Evolutionary conservation across 176 grass and related monocot genomes (phyloP).

Genomic region (Lolium multiflorum): DNA sequence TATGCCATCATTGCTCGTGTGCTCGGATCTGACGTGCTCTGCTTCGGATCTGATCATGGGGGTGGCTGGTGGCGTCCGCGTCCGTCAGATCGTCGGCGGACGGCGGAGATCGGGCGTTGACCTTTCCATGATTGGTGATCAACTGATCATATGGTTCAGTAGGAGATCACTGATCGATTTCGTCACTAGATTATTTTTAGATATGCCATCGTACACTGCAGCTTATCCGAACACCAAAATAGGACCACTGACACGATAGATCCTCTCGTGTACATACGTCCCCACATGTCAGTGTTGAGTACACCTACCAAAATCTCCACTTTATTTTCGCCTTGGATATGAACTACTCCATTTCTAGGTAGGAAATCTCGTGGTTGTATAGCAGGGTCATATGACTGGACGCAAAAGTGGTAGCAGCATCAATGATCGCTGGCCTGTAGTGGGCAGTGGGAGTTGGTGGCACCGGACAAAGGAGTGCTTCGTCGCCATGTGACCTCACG

Average conservation of each 20-base stretch:
- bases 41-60: neutral
- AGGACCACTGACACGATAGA: neutral
- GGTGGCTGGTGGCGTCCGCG: neutral
- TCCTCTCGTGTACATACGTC: neutral
- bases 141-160: neutral
- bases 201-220: neutral
- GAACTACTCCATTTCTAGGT: neutral
- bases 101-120: constrained; percentile 10
- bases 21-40: neutral
- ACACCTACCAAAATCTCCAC: neutral
- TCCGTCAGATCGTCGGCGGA: neutral
- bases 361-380: neutral
- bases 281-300: neutral
- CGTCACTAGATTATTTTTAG: neutral
- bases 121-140: neutral
- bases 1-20: neutral
- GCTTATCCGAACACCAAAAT: neutral
- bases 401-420: neutral
- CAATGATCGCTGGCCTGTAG: neutral
- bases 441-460: neutral
- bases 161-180: neutral
- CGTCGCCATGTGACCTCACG: neutral
- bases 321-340: neutral
- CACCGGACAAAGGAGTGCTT: neutral
- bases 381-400: neutral